These are phyloP conservation scores for Alternaria triticimaculans DNA, from an alignment of 2,329 filamentous ascomycete species.

Conservation along the genomic window DNA sequence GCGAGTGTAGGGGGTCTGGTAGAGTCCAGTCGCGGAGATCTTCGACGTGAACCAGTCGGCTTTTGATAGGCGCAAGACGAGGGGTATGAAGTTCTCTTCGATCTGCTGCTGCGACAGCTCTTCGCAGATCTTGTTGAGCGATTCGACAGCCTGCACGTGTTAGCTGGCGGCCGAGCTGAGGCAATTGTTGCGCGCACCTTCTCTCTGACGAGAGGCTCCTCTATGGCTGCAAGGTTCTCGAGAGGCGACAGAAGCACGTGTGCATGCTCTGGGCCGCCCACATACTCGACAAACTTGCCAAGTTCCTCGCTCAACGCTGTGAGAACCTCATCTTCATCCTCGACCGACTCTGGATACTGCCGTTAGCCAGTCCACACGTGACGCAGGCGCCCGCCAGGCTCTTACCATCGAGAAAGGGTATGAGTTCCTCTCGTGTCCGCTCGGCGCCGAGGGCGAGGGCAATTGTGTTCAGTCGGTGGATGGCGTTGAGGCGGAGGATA, in stretches of 20 bases:
- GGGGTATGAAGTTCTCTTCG: constrained; percentile 95
- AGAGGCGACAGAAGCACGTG: constrained; percentile 96
- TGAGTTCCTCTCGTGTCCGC: constrained; percentile 96
- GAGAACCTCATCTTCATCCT: constrained; percentile 98
- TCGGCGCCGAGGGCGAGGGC: constrained; percentile 94
- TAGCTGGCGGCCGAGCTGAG: constrained; percentile 26
- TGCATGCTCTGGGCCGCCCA: constrained; percentile 90
- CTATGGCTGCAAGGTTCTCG: constrained; percentile 97
- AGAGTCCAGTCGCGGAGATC: constrained; percentile 95
- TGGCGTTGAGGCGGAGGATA: constrained; percentile 95
- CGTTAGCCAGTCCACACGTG: constrained; percentile 40
- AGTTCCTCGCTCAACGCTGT: constrained; percentile 97
- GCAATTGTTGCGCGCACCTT: constrained; percentile 68
- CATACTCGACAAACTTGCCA: constrained; percentile 95
- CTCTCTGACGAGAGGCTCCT: constrained; percentile 95
- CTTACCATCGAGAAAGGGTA: constrained; percentile 98
- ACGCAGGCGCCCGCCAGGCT: constrained; percentile 29
- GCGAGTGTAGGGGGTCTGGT: constrained; percentile 91
- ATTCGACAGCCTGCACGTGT: constrained; percentile 83
- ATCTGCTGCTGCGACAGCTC: constrained; percentile 90
- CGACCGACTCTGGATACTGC: constrained; percentile 80
- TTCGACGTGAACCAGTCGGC: constrained; percentile 99
- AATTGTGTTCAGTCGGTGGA: constrained; percentile 97
- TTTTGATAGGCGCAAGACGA: constrained; percentile 94
- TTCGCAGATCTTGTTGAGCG: constrained; percentile 97